Percentiles rank a stretch among this genome's conserved stretches.
Evolutionary conservation across 352 stramenopile genomes (phyloP).

Genomic region (Saprolegnia diclina): DNA sequence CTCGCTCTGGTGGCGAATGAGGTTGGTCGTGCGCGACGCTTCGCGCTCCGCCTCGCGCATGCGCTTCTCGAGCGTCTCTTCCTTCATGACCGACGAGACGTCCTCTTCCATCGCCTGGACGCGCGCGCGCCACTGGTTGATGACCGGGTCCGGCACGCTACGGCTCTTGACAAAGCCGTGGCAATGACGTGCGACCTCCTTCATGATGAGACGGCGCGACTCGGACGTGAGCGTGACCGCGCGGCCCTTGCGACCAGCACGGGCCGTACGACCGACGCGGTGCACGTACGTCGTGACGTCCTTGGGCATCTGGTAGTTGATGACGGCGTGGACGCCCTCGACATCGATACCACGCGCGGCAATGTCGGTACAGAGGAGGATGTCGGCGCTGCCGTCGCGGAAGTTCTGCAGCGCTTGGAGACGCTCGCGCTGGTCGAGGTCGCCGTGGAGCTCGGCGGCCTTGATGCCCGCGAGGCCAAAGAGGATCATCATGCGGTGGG

Average conservation of each 20-base stretch:
- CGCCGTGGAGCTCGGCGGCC: conserved; percentile 97
- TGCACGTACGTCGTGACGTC: conserved; percentile 98
- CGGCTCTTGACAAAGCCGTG: conserved; percentile 88
- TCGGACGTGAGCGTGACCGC: conserved; percentile 89
- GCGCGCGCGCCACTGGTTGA: conserved; percentile 78
- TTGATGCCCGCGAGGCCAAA: conserved; percentile 95
- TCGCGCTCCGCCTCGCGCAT: conserved; percentile 88
- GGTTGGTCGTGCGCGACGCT: conserved; percentile 80
- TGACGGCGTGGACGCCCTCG: conserved; percentile 94
- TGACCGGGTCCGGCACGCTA: conserved; percentile 81
- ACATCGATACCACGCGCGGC: conserved; percentile 98
- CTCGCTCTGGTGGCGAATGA: conserved; percentile 88
- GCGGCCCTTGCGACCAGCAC: conserved; percentile 91
- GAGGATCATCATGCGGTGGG: conserved; percentile 96
- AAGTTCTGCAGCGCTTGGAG: conserved; percentile 95
- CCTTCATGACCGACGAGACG: conserved; percentile 74
- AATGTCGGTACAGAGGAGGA: conserved; percentile 98
- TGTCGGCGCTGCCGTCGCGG: conserved; percentile 89
- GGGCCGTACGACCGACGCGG: conserved; percentile 96
- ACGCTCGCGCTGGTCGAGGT: conserved; percentile 95
- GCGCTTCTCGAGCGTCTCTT: conserved; percentile 86
- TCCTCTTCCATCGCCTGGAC: conserved; percentile 80
- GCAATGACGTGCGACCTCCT: conserved; percentile 88
- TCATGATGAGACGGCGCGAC: conserved; percentile 89
- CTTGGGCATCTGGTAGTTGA: conserved; percentile 99